Conservation (phyloP, 1,284 basidiomycete genomes). For the Cryptococcus amylolentus region DNA sequence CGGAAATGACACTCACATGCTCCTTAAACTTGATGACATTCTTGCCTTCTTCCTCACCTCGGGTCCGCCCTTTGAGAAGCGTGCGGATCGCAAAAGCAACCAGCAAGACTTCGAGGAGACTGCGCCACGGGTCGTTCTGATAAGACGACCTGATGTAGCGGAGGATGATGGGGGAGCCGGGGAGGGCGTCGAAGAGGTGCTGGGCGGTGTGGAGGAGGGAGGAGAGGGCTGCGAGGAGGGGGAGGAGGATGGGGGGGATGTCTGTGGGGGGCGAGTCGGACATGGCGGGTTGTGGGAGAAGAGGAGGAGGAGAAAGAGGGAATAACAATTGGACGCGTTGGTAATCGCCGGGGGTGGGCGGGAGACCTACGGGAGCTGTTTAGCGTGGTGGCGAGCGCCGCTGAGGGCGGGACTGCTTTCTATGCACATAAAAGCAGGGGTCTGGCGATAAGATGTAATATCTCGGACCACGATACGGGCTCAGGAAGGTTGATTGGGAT, state of each 20-base stretch:
- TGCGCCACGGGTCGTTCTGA: slow-evolving; percentile 89
- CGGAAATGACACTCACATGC: slow-evolving; percentile 58
- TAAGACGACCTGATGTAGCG: slow-evolving; percentile 51
- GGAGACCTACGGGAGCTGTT: too few species aligned
- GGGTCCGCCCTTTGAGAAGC: slow-evolving; percentile 80
- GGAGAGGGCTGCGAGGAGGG: background rate
- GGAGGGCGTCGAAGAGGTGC: background rate
- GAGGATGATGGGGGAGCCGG: background rate
- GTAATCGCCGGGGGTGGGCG: too few species aligned
- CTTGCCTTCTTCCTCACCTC: slow-evolving; percentile 78
- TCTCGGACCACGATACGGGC: too few species aligned
- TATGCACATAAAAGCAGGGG: too few species aligned
- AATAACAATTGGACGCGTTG: background rate
- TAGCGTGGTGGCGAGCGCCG: too few species aligned
- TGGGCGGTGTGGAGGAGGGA: background rate
- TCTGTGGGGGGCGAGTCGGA: background rate
- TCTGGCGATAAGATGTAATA: too few species aligned
- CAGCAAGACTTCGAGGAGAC: slow-evolving; percentile 84
- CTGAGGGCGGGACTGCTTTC: too few species aligned
- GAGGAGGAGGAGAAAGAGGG: background rate
- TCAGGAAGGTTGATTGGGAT: too few species aligned
- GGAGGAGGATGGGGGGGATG: background rate
- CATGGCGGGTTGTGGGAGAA: background rate
- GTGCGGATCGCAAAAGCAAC: slow-evolving; percentile 86
- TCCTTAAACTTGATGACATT: slow-evolving; percentile 87